These are phyloP conservation scores for Aspergillus nomiae DNA, from an alignment of 2,329 filamentous ascomycete genomes.

Conservation along the genomic window DNA sequence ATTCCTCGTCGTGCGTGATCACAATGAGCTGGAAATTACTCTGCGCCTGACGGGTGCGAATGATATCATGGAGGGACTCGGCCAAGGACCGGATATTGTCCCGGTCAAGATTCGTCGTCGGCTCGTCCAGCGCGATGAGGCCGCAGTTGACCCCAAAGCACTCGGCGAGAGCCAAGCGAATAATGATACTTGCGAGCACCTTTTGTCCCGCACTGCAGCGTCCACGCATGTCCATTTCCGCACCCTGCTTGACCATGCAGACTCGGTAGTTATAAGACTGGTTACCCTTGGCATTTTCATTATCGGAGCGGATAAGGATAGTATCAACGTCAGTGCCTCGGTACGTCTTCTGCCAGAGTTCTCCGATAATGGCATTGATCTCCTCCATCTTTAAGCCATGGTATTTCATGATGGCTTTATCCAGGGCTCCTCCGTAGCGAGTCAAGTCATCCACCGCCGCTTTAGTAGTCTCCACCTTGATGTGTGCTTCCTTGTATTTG, in stretches of 20 bases:
- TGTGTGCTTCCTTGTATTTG: conserved; percentile 83
- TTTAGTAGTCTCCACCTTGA: conserved; percentile 88
- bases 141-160: conserved; percentile 96
- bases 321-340: conserved; percentile 97
- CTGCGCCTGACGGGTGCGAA: conserved; percentile 78
- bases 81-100: conserved; percentile 94
- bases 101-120: conserved; percentile 92
- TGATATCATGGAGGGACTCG: conserved; percentile 81
- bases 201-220: conserved; percentile 96
- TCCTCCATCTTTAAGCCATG: conserved; percentile 97
- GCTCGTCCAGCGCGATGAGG: conserved; percentile 94
- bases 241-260: conserved; percentile 95
- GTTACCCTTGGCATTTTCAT: conserved; percentile 72
- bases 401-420: conserved; percentile 97
- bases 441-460: conserved; percentile 88
- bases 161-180: conserved; percentile 91
- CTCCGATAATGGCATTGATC: conserved; percentile 90
- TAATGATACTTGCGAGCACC: conserved; percentile 95
- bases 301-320: conserved; percentile 91
- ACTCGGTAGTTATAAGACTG: conserved; percentile 96
- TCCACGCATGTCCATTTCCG: conserved; percentile 99
- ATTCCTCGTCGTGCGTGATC: conserved; percentile 98
- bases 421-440: conserved; percentile 79
- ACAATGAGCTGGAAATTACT: conserved; percentile 97
- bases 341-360: conserved; percentile 97